Percentiles rank a stretch among this genome's conserved stretches.
These are phyloP conservation scores for Clonostachys solani DNA, from an alignment of 2,329 filamentous ascomycete genomes.

Conservation along the genomic window DNA sequence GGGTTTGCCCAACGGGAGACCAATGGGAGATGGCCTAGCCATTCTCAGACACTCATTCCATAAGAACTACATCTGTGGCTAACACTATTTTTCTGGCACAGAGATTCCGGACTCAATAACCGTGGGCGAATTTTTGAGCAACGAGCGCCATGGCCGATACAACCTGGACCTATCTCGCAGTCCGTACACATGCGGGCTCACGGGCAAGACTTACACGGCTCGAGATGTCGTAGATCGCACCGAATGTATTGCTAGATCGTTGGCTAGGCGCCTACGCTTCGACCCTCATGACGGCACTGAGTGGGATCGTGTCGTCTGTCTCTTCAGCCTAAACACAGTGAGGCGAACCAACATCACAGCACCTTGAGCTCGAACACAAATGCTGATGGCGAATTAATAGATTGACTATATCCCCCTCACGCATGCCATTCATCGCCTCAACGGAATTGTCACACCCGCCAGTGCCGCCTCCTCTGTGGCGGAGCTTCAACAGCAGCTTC, in stretches of 20 bases:
- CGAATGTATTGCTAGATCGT: constrained; percentile 61
- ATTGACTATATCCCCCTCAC: constrained; percentile 71
- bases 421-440: constrained; percentile 70
- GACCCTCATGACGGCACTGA: constrained; percentile 65
- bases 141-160: constrained; percentile 64
- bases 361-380: too few relatives aligned
- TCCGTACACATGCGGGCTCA: constrained; percentile 76
- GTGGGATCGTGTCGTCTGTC: constrained; percentile 75
- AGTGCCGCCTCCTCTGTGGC: constrained; percentile 69
- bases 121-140: constrained; percentile 72
- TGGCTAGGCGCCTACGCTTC: constrained; percentile 70
- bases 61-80: background rate
- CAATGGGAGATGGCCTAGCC: background rate
- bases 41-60: background rate
- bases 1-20: background rate
- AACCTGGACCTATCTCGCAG: constrained; percentile 59
- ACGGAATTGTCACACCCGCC: constrained; percentile 70
- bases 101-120: constrained; percentile 71
- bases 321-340: constrained; percentile 83
- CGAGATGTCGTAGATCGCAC: constrained; percentile 61
- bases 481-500: constrained; percentile 70
- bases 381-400: constrained; percentile 39
- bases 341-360: too few relatives aligned
- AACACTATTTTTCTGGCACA: constrained; percentile 11
- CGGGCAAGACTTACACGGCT: constrained; percentile 62